phyloP scores from a whole-genome alignment of 805 yeast species.

The Candida incommunis region DNA sequence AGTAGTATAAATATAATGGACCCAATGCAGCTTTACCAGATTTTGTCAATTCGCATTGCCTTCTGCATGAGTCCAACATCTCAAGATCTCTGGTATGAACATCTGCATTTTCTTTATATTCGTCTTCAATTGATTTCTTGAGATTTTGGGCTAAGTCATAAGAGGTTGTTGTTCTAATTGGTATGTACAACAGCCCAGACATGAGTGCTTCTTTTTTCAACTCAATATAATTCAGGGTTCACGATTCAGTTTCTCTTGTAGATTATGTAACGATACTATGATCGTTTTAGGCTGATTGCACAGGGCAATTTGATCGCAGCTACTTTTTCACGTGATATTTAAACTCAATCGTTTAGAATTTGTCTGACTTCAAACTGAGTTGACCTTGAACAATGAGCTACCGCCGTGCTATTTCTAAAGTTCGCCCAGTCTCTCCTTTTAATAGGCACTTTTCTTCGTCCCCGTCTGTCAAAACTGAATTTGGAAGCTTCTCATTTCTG shows the following conservation, averaged over 20 bases:
- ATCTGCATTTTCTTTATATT: neutral
- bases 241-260: too few species aligned
- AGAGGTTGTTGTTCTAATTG: neutral
- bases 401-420: too few species aligned
- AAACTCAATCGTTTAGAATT: too few species aligned
- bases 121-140: neutral
- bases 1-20: slow-evolving; percentile 9
- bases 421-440: too few species aligned
- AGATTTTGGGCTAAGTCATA: neutral
- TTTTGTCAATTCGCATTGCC: neutral
- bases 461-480: neutral
- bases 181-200: neutral
- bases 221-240: too few species aligned
- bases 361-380: too few species aligned
- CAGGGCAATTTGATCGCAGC: too few species aligned
- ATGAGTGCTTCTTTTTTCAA: too few species aligned
- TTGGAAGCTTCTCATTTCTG: slow-evolving; percentile 3
- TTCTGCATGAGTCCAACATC: neutral
- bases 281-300: too few species aligned
- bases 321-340: too few species aligned
- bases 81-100: neutral
- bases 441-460: neutral
- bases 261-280: too few species aligned
- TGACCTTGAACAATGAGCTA: too few species aligned
- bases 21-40: slow-evolving; percentile 4